Conservation (phyloP, 2,329 filamentous ascomycete species). For the Niveomyces coronatus region DNA sequence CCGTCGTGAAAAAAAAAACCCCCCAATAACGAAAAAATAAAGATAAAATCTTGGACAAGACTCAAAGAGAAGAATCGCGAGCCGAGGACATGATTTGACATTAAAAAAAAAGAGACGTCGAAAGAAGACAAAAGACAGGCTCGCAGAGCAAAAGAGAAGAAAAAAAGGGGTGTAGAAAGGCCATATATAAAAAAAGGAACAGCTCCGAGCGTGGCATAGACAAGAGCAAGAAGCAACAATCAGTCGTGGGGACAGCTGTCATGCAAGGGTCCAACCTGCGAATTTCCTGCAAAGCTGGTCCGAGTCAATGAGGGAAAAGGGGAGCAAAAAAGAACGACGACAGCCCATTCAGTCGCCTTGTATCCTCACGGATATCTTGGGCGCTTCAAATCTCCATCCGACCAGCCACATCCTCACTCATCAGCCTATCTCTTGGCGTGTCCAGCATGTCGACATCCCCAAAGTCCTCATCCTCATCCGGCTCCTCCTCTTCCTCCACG, state of each 20-base stretch:
- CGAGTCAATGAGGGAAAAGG: too few relatives aligned
- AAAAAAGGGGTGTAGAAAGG: background rate
- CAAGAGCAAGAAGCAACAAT: background rate
- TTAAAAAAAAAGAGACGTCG: background rate
- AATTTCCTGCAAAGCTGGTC: too few relatives aligned
- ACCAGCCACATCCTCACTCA: slow-evolving; percentile 53
- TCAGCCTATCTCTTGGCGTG: slow-evolving; percentile 38
- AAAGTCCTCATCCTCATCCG: slow-evolving; percentile 34
- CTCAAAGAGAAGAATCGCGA: background rate
- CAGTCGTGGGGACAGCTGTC: too few relatives aligned
- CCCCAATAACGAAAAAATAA: background rate
- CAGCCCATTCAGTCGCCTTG: too few relatives aligned
- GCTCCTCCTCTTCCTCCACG: slow-evolving; percentile 34
- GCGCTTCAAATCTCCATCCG: slow-evolving; percentile 54
- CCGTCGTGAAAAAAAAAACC: too few relatives aligned
- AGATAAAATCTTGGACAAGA: background rate
- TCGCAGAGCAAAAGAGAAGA: background rate
- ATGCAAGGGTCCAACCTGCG: too few relatives aligned
- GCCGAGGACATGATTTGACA: background rate
- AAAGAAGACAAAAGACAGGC: background rate
- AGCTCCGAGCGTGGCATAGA: too few relatives aligned
- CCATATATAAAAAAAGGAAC: too few relatives aligned
- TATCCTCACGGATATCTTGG: too few relatives aligned
- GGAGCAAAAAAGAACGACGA: too few relatives aligned
- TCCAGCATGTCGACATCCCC: slow-evolving; percentile 29